These are phyloP conservation scores for Metschnikowia lochheadii DNA, from an alignment of 805 yeast species.

Conservation along the genomic window DNA sequence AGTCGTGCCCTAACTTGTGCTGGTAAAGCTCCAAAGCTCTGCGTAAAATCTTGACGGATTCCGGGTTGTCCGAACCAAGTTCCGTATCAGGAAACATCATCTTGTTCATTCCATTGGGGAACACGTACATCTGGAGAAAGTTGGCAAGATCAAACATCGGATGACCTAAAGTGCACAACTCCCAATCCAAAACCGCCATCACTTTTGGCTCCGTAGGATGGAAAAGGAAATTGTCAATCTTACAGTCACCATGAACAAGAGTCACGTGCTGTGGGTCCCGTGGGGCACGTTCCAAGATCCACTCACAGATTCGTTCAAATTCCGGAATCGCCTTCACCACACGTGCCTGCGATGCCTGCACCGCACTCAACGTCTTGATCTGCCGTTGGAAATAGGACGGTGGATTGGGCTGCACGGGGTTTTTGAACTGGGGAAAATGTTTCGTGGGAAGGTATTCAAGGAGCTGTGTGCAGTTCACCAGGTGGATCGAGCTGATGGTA, in stretches of 20 bases:
- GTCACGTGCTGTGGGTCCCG: slow-evolving; percentile 41
- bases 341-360: slow-evolving; percentile 35
- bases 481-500: slow-evolving; percentile 48
- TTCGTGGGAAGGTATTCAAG: slow-evolving; percentile 39
- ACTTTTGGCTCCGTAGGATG: slow-evolving; percentile 49
- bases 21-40: slow-evolving; percentile 27
- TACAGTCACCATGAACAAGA: slow-evolving; percentile 62
- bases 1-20: slow-evolving; percentile 20
- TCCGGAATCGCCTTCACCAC: slow-evolving; percentile 47
- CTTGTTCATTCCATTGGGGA: slow-evolving; percentile 38
- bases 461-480: slow-evolving; percentile 42
- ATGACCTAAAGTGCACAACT: slow-evolving; percentile 59
- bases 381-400: slow-evolving; percentile 52
- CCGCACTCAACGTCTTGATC: slow-evolving; percentile 41
- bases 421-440: slow-evolving; percentile 43
- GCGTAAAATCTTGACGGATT: slow-evolving; percentile 18
- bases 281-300: slow-evolving; percentile 44
- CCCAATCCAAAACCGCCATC: slow-evolving; percentile 63
- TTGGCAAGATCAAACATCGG: slow-evolving; percentile 62
- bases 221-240: slow-evolving; percentile 60
- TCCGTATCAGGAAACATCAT: slow-evolving; percentile 21
- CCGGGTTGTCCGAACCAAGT: slow-evolving; percentile 32
- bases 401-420: slow-evolving; percentile 6
- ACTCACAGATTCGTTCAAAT: slow-evolving; percentile 38
- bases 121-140: slow-evolving; percentile 49